Evolutionary conservation across 108 stramenopile species (phyloP).

Genomic region (Cyclotella kingstonii): DNA sequence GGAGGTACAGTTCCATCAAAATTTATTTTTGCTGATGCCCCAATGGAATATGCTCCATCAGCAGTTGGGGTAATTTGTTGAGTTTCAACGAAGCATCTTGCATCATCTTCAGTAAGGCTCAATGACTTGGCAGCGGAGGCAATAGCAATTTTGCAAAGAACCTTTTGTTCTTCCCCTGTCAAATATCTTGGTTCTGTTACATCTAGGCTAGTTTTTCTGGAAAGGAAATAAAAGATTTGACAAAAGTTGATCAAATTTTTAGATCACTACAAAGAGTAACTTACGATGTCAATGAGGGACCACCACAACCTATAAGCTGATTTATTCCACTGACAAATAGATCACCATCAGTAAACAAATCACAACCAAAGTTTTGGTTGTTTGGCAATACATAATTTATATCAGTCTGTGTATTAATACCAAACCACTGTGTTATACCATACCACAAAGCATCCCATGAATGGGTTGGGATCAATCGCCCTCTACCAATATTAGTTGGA

Average conservation of each 20-base stretch:
- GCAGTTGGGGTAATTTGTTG: conserved; percentile 12
- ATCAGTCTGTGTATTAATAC: conserved; percentile 1
- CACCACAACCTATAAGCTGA: conserved; percentile 24
- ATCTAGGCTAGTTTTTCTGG: neutral
- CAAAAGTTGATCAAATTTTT: neutral
- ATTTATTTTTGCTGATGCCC: conserved; percentile 20
- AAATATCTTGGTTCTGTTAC: conserved; percentile 19
- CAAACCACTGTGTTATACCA: conserved; percentile 27
- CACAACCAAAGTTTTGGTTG: conserved; percentile 21
- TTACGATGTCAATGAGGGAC: conserved; percentile 9
- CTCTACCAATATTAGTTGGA: conserved; percentile 29
- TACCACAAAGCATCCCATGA: conserved; percentile 66
- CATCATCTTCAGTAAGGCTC: neutral
- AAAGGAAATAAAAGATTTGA: too few relatives aligned
- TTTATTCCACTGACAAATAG: conserved; percentile 10
- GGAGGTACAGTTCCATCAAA: conserved; percentile 23
- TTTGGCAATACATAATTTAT: conserved; percentile 31
- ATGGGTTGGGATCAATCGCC: conserved; percentile 62
- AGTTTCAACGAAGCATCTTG: conserved; percentile 26
- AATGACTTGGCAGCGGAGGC: conserved; percentile 9
- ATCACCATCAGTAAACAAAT: conserved; percentile 21
- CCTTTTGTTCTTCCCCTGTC: conserved; percentile 42
- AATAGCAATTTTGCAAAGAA: conserved; percentile 25
- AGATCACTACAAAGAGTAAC: neutral
- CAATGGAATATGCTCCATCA: conserved; percentile 7